A percentile compares a stretch with the other conserved stretches of the same genome.
Evolutionary conservation across 2,329 filamentous ascomycete species (phyloP).

Genomic region (Triangularia setosa): DNA sequence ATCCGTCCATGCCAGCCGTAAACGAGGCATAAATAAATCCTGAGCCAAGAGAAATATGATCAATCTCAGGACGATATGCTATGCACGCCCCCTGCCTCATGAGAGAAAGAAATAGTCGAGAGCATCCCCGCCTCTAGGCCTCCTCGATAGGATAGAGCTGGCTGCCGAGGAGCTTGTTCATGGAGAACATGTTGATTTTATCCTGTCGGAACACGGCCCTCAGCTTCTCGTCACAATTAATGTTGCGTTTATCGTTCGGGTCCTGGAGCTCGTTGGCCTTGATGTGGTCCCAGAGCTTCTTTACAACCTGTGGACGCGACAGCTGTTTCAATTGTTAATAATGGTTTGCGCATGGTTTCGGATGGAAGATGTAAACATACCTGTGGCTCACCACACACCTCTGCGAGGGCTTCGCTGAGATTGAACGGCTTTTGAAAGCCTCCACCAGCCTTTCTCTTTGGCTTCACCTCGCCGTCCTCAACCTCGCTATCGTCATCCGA

Average conservation of each 20-base stretch:
- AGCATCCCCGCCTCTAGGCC: constrained; percentile 39
- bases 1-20: constrained; percentile 5
- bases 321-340: constrained; percentile 50
- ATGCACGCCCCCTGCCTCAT: constrained; percentile 15
- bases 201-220: constrained; percentile 87
- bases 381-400: constrained; percentile 65
- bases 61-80: constrained; percentile 21
- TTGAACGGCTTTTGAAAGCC: constrained; percentile 89
- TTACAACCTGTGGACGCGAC: constrained; percentile 91
- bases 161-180: constrained; percentile 93
- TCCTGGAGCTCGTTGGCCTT: constrained; percentile 86
- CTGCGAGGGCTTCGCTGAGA: constrained; percentile 65
- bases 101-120: background rate
- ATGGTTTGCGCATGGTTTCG: background rate
- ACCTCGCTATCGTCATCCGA: constrained; percentile 77
- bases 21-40: constrained; percentile 1
- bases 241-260: constrained; percentile 85
- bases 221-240: constrained; percentile 87
- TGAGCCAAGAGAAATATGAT: constrained; percentile 1
- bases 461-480: constrained; percentile 59
- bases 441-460: constrained; percentile 79
- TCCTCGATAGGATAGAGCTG: constrained; percentile 78
- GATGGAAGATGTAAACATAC: constrained; percentile 39
- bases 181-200: constrained; percentile 96
- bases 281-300: constrained; percentile 94